Evolutionary conservation across 2,329 filamentous ascomycete species (phyloP).

Genomic region (Fusarium sp.): DNA sequence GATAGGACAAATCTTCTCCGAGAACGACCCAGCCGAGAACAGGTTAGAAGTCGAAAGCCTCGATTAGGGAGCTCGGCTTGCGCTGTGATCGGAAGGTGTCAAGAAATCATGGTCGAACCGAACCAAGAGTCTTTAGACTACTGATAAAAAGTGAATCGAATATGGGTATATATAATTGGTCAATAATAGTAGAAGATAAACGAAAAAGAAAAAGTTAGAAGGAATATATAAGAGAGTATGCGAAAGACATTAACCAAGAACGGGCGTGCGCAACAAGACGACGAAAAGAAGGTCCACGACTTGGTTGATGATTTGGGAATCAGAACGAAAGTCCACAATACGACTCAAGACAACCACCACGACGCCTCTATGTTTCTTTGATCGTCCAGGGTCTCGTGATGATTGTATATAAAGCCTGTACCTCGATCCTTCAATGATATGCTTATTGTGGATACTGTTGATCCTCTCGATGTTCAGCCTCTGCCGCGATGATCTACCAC

Average conservation of each 20-base stretch:
- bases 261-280: not conserved
- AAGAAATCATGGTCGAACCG: not conserved
- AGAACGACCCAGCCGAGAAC: too few relatives aligned
- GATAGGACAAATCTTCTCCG: not conserved
- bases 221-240: not conserved
- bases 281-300: not conserved
- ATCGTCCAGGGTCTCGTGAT: not conserved
- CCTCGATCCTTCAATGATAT: not conserved
- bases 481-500: not conserved
- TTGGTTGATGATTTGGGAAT: not conserved
- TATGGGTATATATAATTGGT: not conserved
- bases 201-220: not conserved
- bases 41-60: not conserved
- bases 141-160: not conserved
- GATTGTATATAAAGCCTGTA: not conserved
- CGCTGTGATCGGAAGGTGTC: not conserved
- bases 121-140: not conserved
- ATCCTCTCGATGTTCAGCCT: not conserved
- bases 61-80: not conserved
- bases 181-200: not conserved
- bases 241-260: not conserved
- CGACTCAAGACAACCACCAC: not conserved
- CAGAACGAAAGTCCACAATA: not conserved
- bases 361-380: fast-evolving
- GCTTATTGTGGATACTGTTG: not conserved